Conservation (phyloP, 164 flowering plant genomes). For the Warburgia ugandensis region DNA sequence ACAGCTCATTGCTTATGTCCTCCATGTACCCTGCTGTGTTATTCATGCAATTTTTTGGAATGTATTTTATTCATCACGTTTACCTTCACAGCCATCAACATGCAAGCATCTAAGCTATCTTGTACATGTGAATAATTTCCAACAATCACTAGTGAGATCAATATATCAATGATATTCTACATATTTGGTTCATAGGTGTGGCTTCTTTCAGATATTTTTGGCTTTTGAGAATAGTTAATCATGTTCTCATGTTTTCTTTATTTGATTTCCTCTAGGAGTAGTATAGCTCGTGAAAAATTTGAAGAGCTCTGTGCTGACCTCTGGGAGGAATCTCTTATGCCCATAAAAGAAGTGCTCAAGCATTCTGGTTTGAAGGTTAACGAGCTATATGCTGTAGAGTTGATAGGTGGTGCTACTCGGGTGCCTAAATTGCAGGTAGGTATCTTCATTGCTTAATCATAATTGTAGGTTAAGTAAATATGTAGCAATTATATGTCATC, state of each 20-base stretch:
- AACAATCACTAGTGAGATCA: too few relatives aligned
- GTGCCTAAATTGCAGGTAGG: constrained; percentile 96
- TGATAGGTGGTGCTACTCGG: constrained; percentile 96
- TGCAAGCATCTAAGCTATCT: too few relatives aligned
- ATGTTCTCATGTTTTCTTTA: background rate
- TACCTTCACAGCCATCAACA: too few relatives aligned
- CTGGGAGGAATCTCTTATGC: constrained; percentile 85
- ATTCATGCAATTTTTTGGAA: too few relatives aligned
- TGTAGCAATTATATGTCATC: too few relatives aligned
- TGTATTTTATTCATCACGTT: too few relatives aligned
- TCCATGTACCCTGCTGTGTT: too few relatives aligned
- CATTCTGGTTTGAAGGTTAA: constrained; percentile 59
- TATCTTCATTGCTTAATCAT: constrained; percentile 3
- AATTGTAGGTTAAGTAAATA: background rate
- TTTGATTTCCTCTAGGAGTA: constrained; percentile 49
- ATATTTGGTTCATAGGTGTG: too few relatives aligned
- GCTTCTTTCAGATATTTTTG: background rate
- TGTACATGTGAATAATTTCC: too few relatives aligned
- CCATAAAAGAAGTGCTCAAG: constrained; percentile 67
- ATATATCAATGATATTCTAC: too few relatives aligned
- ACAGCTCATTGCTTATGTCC: too few relatives aligned
- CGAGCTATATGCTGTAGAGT: constrained; percentile 83
- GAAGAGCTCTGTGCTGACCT: constrained; percentile 91
- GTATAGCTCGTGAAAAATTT: constrained; percentile 87
- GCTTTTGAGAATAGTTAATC: background rate